Conservation (phyloP, 1,284 basidiomycete genomes). For the Cryptococcus jaspeensis region DNA sequence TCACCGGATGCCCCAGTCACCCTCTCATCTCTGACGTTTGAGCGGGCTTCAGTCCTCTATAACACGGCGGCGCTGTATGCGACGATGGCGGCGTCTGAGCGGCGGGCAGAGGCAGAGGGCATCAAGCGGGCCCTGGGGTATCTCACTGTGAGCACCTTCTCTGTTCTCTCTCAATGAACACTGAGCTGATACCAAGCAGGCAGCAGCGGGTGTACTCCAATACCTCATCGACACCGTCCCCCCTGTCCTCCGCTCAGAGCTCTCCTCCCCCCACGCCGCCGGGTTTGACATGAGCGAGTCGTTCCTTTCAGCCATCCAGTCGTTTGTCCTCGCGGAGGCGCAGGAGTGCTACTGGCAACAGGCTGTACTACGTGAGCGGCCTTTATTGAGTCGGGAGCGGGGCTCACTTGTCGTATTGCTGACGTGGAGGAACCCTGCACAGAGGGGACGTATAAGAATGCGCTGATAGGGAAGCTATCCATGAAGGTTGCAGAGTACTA, state of each 20-base stretch:
- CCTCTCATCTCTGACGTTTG: slow-evolving; percentile 71
- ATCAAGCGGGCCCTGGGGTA: slow-evolving; percentile 67
- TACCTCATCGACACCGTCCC: slow-evolving; percentile 63
- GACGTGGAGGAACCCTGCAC: slow-evolving; percentile 5
- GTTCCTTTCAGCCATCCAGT: slow-evolving; percentile 66
- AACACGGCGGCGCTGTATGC: slow-evolving; percentile 81
- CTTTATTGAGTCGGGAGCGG: not conserved
- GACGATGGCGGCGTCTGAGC: slow-evolving; percentile 50
- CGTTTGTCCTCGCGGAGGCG: slow-evolving; percentile 86
- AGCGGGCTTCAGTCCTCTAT: slow-evolving; percentile 72
- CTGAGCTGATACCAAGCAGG: slow-evolving; percentile 53
- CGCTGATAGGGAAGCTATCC: slow-evolving; percentile 80
- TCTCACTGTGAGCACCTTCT: slow-evolving; percentile 62
- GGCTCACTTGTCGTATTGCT: slow-evolving; percentile 1
- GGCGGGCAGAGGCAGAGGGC: slow-evolving; percentile 70
- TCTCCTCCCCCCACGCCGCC: slow-evolving; percentile 47
- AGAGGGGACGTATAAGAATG: slow-evolving; percentile 76
- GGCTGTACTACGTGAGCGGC: slow-evolving; percentile 71
- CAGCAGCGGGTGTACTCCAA: slow-evolving; percentile 71
- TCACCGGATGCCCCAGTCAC: slow-evolving; percentile 60
- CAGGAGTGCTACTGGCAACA: slow-evolving; percentile 98
- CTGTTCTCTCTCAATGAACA: not conserved
- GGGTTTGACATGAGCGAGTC: slow-evolving; percentile 63
- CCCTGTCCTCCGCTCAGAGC: slow-evolving; percentile 59
- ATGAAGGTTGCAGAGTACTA: slow-evolving; percentile 71